Conservation (phyloP, 2,329 filamentous ascomycete genomes). For the Colletotrichum melonis region DNA sequence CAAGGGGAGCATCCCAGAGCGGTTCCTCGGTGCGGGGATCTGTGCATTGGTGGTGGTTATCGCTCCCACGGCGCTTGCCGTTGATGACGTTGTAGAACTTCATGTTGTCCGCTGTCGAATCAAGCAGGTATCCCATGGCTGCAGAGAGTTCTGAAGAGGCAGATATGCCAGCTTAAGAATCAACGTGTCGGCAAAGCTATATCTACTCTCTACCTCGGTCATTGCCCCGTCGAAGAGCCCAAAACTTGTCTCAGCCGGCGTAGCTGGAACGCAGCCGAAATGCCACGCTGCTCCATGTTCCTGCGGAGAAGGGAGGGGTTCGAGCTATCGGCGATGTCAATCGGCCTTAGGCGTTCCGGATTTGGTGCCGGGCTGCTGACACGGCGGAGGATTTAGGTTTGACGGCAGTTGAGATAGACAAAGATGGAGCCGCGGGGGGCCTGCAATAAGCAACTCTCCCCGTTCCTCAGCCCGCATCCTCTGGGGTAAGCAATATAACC, state of each 20-base stretch:
- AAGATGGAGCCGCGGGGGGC: background rate
- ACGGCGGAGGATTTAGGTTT: background rate
- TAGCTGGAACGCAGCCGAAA: background rate
- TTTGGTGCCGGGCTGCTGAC: background rate
- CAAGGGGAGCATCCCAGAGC: constrained; percentile 55
- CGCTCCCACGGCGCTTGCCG: constrained; percentile 20
- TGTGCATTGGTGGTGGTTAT: constrained; percentile 33
- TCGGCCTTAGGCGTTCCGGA: background rate
- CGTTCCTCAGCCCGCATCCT: background rate
- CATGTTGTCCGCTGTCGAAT: constrained; percentile 1
- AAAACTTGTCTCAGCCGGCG: background rate
- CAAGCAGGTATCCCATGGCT: background rate
- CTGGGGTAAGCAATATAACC: background rate
- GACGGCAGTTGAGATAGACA: constrained; percentile 25
- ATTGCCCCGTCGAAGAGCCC: background rate
- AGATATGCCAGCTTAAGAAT: background rate
- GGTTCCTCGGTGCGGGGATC: constrained; percentile 47
- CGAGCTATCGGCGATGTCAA: background rate
- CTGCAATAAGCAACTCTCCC: background rate
- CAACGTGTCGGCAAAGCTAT: background rate
- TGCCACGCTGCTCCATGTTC: constrained; percentile 7
- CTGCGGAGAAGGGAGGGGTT: constrained; percentile 28
- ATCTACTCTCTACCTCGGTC: background rate
- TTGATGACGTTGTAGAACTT: constrained; percentile 28
- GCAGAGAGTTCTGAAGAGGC: no score